Evolutionary conservation across 129 eudicot genomes (phyloP).

Genomic region (Tagetes erecta): DNA sequence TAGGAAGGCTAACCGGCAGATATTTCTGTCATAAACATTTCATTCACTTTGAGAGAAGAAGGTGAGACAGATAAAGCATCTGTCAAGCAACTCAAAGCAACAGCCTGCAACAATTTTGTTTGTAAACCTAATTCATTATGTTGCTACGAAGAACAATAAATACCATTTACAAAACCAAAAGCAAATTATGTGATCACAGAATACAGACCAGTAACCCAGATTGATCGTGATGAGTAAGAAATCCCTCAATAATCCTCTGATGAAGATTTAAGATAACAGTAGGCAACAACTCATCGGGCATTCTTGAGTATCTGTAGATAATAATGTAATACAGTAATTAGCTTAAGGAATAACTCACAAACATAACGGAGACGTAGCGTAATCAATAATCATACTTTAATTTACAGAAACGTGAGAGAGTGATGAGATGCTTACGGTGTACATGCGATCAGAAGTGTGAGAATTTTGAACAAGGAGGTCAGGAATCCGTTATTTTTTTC

Average conservation of each 20-base stretch:
- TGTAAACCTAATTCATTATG: background rate
- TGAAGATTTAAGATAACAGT: slow-evolving; percentile 64
- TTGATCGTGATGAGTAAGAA: slow-evolving; percentile 56
- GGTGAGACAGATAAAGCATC: slow-evolving; percentile 80
- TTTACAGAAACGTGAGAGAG: background rate
- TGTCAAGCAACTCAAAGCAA: slow-evolving; percentile 72
- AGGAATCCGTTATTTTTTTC: slow-evolving; percentile 73
- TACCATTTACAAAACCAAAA: slow-evolving; percentile 2
- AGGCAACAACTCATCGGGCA: slow-evolving; percentile 72
- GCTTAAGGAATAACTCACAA: background rate
- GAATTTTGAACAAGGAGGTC: slow-evolving; percentile 72
- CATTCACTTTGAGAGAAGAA: slow-evolving; percentile 63
- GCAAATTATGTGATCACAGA: slow-evolving; percentile 9
- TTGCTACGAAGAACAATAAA: background rate
- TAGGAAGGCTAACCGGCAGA: slow-evolving; percentile 53
- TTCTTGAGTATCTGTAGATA: slow-evolving; percentile 68
- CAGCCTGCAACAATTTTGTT: slow-evolving; percentile 50
- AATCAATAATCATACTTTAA: background rate
- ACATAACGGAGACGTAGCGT: slow-evolving; percentile 9
- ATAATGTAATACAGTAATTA: slow-evolving; percentile 18
- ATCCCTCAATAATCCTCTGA: slow-evolving; percentile 59
- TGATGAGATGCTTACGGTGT: slow-evolving; percentile 73
- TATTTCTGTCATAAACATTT: slow-evolving; percentile 63
- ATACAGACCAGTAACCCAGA: slow-evolving; percentile 75
- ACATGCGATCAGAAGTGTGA: slow-evolving; percentile 74